These are phyloP conservation scores for Lecanosticta acicola DNA, from an alignment of 2,329 filamentous ascomycete genomes.

Conservation along the genomic window DNA sequence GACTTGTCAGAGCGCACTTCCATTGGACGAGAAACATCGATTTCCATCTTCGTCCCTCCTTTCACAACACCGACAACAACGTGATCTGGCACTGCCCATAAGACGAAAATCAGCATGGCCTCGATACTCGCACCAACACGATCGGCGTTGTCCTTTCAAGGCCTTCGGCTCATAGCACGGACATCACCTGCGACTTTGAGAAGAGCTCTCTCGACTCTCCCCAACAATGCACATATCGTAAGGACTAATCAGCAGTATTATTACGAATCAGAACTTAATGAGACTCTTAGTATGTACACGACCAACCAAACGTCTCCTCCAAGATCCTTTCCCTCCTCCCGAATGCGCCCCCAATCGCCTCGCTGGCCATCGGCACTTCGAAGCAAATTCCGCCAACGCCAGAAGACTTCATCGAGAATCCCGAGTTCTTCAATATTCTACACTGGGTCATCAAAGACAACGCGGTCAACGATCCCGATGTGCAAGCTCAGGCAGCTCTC, in stretches of 20 bases:
- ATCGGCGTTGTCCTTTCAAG: constrained; percentile 18
- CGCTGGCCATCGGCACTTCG: constrained; percentile 52
- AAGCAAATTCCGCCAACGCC: constrained; percentile 52
- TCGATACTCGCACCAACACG: constrained; percentile 12
- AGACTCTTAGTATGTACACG: constrained; percentile 42
- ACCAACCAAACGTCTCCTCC: constrained; percentile 35
- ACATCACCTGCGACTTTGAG: constrained; percentile 20
- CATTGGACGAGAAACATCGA: neutral
- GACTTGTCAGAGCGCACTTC: neutral
- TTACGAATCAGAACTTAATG: no score
- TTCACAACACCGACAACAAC: neutral
- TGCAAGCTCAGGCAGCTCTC: constrained; percentile 54
- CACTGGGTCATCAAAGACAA: constrained; percentile 51
- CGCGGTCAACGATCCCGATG: constrained; percentile 51
- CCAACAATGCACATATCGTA: constrained; percentile 39
- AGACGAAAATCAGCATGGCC: constrained; percentile 6
- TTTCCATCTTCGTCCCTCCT: neutral
- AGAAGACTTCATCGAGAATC: constrained; percentile 52
- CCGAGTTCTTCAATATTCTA: constrained; percentile 50
- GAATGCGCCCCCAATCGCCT: constrained; percentile 47
- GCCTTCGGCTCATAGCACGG: constrained; percentile 17
- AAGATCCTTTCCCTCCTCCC: constrained; percentile 52
- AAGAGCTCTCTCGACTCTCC: constrained; percentile 37
- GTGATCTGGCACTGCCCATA: neutral
- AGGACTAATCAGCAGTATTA: no score